Percentiles rank a stretch among this genome's conserved stretches.
phyloP scores from a whole-genome alignment of 208 protist genomes.

The Acanthamoeba castellanii region DNA sequence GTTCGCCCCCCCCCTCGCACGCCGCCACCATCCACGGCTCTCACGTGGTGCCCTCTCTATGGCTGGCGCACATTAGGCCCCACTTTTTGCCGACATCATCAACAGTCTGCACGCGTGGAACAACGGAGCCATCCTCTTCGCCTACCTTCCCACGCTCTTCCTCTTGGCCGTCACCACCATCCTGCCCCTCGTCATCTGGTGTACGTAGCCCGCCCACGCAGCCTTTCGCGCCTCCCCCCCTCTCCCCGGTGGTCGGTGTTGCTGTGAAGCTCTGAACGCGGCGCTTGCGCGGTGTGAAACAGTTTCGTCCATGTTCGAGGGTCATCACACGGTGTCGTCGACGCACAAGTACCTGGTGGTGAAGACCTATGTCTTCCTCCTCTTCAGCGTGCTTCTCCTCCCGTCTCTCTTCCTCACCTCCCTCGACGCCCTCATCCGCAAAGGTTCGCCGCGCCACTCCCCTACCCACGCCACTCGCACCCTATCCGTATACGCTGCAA shows the following conservation, averaged over 20 bases:
- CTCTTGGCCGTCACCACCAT: conserved; percentile 68
- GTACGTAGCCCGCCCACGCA: background rate
- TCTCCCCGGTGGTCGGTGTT: background rate
- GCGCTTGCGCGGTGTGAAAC: background rate
- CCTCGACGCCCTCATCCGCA: conserved; percentile 56
- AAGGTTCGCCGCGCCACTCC: background rate
- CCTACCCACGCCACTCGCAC: background rate
- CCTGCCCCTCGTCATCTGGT: conserved; percentile 69
- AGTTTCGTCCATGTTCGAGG: conserved; percentile 72
- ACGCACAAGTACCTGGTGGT: conserved; percentile 74
- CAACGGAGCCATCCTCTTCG: conserved; percentile 69
- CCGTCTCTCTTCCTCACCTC: conserved; percentile 67
- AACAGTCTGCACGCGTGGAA: conserved; percentile 36
- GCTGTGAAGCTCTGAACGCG: background rate
- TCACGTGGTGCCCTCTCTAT: too few species aligned
- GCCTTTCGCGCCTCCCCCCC: background rate
- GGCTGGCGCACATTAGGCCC: conserved; percentile 1
- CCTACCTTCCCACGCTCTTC: conserved; percentile 68
- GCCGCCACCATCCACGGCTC: background rate
- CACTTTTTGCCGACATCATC: conserved; percentile 28
- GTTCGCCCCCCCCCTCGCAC: background rate
- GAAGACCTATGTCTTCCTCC: conserved; percentile 71
- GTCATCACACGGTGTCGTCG: conserved; percentile 50
- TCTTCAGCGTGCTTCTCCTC: conserved; percentile 66
- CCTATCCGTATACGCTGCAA: background rate